A percentile compares a stretch with the other conserved stretches of the same genome.
phyloP scores from a whole-genome alignment of 345 rosid species.

The Populus deltoides region DNA sequence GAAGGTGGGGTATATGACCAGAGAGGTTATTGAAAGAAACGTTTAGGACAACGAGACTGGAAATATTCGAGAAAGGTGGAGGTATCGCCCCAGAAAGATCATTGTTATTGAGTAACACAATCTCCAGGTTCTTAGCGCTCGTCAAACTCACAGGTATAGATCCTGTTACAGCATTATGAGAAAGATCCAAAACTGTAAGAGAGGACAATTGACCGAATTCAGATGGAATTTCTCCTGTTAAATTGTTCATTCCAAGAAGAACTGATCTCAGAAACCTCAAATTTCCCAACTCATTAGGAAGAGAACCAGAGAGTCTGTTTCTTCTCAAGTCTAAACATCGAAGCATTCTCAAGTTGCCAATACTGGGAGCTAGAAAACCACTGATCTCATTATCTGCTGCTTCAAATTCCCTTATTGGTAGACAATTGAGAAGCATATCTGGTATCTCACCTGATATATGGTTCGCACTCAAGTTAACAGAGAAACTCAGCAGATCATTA shows the following conservation, averaged over 20 bases:
- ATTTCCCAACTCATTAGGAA: conserved; percentile 44
- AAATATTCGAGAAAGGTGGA: conserved; percentile 41
- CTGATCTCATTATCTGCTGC: conserved; percentile 53
- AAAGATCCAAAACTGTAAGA: conserved; percentile 52
- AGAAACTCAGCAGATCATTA: conserved; percentile 35
- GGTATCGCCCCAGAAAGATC: conserved; percentile 57
- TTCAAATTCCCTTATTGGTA: conserved; percentile 35
- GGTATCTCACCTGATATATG: conserved; percentile 32
- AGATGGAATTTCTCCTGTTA: conserved; percentile 52
- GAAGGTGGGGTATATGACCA: conserved; percentile 46
- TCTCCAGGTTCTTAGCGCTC: conserved; percentile 40
- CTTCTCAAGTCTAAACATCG: conserved; percentile 44
- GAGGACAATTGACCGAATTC: conserved; percentile 41
- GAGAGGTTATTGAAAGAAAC: conserved; percentile 59
- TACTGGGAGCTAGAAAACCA: conserved; percentile 37
- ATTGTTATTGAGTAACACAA: conserved; percentile 45
- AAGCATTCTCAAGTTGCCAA: conserved; percentile 46
- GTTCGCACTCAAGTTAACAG: conserved; percentile 53
- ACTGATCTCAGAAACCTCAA: conserved; percentile 37
- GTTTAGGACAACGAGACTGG: conserved; percentile 36
- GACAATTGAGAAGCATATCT: conserved; percentile 35
- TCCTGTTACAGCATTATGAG: conserved; percentile 52
- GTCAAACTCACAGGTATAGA: conserved; percentile 44
- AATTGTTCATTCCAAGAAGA: conserved; percentile 46
- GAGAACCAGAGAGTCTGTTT: conserved; percentile 44